Base-by-base conservation (phyloP, 2,329 filamentous ascomycete species). In the Fusarium verrucosum region DNA sequence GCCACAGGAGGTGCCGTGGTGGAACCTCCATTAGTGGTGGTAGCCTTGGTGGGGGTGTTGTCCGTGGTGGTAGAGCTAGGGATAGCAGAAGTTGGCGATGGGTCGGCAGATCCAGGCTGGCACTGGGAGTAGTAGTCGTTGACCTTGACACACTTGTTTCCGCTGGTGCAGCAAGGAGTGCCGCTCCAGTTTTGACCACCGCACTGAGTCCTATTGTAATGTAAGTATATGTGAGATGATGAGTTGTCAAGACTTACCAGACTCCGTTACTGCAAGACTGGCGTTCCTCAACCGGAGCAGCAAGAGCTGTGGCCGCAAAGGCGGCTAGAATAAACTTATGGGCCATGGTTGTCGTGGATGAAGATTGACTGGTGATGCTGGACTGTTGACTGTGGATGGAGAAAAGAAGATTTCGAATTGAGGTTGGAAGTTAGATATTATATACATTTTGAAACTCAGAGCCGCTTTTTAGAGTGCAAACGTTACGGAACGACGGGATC, bases 161-260 rank as follows among this genome's bases (percentile, higher is more conserved):
- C 68, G 33, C 25, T 57, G 65, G 58, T 62, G 55, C 81, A 83
- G 74, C 79, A 82, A 3, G 79, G 81, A n/a, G 79, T 65, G 20
- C 81, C 82, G 16, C 59, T 70, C 74, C 74, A 83, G 50, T 73
- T 76, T n/a, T 64, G 75, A n/a, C 81, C 81, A 54, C 81, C 81
- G 37, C 81, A 83, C 57, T 82, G 81, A 20, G 63, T 54, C 71
- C 71, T 73, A 68, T 72, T 5, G 22, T 1, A 4, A 4, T 41
- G 38, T 69, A 1, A 69, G 56, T 20, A 10, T 7, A 3, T 13
- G 8, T 22, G 9, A 5, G 10, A 1, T 4, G 1, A 0, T 2
- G 2, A 3, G 17, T 1, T 7, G 9, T 1, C 3, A 4, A 9
- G 3, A 42, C 66, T 20, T 44, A 70, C 68, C 68, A 70, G 4